These are phyloP conservation scores for Aspergillus amoenus DNA, from an alignment of 2,329 filamentous ascomycete genomes.

Conservation along the genomic window DNA sequence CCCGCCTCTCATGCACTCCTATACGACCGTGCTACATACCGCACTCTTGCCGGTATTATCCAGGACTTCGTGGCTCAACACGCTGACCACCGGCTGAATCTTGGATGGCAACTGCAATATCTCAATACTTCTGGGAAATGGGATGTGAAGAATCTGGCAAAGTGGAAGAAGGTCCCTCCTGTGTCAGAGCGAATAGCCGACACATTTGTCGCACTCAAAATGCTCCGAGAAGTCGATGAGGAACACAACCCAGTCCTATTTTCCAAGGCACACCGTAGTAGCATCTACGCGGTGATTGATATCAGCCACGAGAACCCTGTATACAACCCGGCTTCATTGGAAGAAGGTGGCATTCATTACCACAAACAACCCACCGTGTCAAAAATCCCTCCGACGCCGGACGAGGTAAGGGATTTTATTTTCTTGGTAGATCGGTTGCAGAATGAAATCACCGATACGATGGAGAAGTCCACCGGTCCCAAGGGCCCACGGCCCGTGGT, in stretches of 20 bases:
- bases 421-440: conserved; percentile 60
- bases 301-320: conserved; percentile 89
- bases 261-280: conserved; percentile 62
- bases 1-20: conserved; percentile 82
- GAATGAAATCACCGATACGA: conserved; percentile 51
- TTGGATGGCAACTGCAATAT: conserved; percentile 89
- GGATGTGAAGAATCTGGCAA: conserved; percentile 94
- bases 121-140: conserved; percentile 90
- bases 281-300: conserved; percentile 77
- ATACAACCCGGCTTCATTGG: conserved; percentile 74
- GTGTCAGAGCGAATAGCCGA: conserved; percentile 76
- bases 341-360: conserved; percentile 66
- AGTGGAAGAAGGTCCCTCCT: conserved; percentile 79
- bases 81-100: conserved; percentile 73
- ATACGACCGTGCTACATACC: conserved; percentile 73
- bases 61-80: conserved; percentile 75
- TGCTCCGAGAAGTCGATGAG: conserved; percentile 83
- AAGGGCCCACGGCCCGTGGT: conserved; percentile 51
- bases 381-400: conserved; percentile 74
- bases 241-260: conserved; percentile 75
- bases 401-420: conserved; percentile 62
- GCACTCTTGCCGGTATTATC: conserved; percentile 75
- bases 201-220: conserved; percentile 88
- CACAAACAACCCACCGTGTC: conserved; percentile 90
- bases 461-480: conserved; percentile 45